phyloP scores from a whole-genome alignment of 805 yeast genomes.

The Candida parachauliodes region DNA sequence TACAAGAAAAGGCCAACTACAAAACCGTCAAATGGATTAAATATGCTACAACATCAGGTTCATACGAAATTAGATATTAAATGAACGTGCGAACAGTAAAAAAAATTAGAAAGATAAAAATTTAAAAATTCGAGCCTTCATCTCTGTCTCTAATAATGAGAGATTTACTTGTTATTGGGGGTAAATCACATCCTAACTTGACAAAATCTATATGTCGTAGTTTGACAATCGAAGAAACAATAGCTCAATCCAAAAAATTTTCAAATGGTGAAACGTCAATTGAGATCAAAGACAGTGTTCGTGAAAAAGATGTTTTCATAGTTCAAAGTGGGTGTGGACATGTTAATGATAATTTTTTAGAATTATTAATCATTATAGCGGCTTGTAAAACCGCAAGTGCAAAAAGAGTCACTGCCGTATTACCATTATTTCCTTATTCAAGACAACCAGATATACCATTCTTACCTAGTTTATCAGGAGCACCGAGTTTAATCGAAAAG shows the following conservation, averaged over 20 bases:
- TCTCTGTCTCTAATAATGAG: constrained; percentile 46
- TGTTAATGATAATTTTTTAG: constrained; percentile 84
- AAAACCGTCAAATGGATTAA: constrained; percentile 84
- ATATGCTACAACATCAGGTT: constrained; percentile 71
- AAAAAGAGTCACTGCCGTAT: constrained; percentile 80
- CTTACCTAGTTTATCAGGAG: constrained; percentile 59
- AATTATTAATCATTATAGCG: constrained; percentile 76
- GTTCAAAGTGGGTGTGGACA: constrained; percentile 84
- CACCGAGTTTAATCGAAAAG: constrained; percentile 46
- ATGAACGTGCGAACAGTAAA: constrained; percentile 1
- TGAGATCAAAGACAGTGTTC: constrained; percentile 78
- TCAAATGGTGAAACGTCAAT: constrained; percentile 95
- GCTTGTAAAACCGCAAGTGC: constrained; percentile 94
- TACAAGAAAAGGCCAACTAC: constrained; percentile 57
- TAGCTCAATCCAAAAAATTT: constrained; percentile 56
- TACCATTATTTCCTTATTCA: constrained; percentile 92
- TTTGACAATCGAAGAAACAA: constrained; percentile 70
- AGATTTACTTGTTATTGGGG: constrained; percentile 85
- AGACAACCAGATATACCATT: constrained; percentile 94
- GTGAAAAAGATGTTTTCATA: constrained; percentile 94
- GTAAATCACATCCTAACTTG: constrained; percentile 81
- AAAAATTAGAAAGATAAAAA: constrained; percentile 3
- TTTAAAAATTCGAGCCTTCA: constrained; percentile 4
- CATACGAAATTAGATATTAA: constrained; percentile 74
- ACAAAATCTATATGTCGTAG: constrained; percentile 72